Evolutionary conservation across 257 asterid species (phyloP), one percentile per base, ranked within the genome.

Genomic region (Solanum virginianum): DNA sequence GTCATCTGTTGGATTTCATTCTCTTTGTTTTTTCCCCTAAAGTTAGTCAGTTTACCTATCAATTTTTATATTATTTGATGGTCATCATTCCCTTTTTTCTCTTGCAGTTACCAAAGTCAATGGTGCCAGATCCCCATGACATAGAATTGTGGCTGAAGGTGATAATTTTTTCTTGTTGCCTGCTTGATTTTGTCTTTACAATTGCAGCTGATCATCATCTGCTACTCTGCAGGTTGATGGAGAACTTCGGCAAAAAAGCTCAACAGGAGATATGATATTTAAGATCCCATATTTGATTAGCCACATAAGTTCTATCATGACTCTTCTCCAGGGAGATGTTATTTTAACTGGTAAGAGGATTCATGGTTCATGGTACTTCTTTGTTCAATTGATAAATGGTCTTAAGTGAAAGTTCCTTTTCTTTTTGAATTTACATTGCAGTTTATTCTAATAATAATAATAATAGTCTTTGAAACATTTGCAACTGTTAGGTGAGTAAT

Each of bases 271-370:
- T 86, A 97, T 97, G 98, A 94, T 97, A 79, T 97, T 97, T 83
- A 95, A 92, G 91, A 95, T 97, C 85, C 99, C 99, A n/a, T 94
- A 87, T 90, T 90, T 97, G 95, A 92, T 97, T 68, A 95, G 98
- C 94, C 95, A 95, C 91, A 95, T 97, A 90, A 95, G 98, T 88
- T 95, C 98, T 69, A 85, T 97, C 88, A 91, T 95, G 90, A 97
- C 99, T 1, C 99, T 97, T 86, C 91, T 95, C 55, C 98, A 95
- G 91, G 98, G 98, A 84, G 99, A 95, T 66, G 91, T 97, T 87
- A 94, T 97, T 83, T 91, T 97, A 82, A 97, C 99, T 86, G 99
- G 99, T 93, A 88, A 8, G 63, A 81, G 7, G 20, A 68, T 22
- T 45, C 74, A 53, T 54, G n/a, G 29, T 65, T 45, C 74, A 53